A percentile compares a stretch with the other conserved stretches of the same genome.
These are phyloP conservation scores for Acacia confusa DNA, from an alignment of 306 rosid genomes.

Conservation along the genomic window DNA sequence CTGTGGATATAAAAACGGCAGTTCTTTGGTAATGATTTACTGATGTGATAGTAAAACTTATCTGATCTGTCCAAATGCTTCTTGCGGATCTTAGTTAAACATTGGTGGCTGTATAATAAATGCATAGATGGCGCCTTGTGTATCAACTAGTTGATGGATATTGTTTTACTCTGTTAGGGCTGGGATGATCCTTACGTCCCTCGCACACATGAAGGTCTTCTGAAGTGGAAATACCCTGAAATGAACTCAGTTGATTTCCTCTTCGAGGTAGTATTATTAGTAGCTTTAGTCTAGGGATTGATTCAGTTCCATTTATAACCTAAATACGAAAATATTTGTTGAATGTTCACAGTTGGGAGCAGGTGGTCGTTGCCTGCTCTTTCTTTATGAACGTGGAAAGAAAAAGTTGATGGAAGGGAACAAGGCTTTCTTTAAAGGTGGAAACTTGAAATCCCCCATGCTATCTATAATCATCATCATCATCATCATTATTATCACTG, in stretches of 20 bases:
- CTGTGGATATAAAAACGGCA: neutral
- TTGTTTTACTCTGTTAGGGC: constrained; percentile 55
- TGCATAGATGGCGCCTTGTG: constrained; percentile 27
- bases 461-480: constrained; percentile 3
- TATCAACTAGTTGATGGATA: constrained; percentile 13
- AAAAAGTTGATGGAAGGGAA: constrained; percentile 82
- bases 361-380: constrained; percentile 53
- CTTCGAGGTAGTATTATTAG: constrained; percentile 67
- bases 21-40: constrained; percentile 8
- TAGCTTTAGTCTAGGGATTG: constrained; percentile 30
- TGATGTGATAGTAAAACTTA: constrained; percentile 6
- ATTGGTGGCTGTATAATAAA: constrained; percentile 4
- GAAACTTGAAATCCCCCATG: constrained; percentile 30
- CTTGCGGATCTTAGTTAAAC: constrained; percentile 13
- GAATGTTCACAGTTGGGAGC: constrained; percentile 57
- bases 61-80: constrained; percentile 1
- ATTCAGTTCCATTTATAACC: constrained; percentile 11
- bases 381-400: constrained; percentile 82
- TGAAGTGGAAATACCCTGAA: constrained; percentile 90
- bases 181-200: constrained; percentile 99
- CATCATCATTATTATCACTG: neutral
- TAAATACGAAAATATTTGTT: constrained; percentile 18
- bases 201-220: constrained; percentile 98
- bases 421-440: constrained; percentile 75
- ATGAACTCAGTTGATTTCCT: constrained; percentile 96